Conservation (phyloP, 1,284 basidiomycete species). For the Fomes fomentarius region DNA sequence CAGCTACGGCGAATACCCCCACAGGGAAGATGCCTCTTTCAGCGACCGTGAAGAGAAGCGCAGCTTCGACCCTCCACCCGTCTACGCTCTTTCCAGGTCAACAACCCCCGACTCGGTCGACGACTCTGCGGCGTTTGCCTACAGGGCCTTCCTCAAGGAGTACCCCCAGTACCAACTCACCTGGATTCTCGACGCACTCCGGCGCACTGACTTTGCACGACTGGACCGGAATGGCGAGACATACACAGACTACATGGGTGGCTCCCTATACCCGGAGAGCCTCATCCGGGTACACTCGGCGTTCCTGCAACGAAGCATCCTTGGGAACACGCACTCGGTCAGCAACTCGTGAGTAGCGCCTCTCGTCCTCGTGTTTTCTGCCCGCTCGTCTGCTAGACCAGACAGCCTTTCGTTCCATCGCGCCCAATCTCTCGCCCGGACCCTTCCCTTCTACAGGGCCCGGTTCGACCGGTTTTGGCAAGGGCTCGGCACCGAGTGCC, state of each 20-base stretch:
- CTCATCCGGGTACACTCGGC: conserved; percentile 69
- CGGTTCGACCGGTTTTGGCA: conserved; percentile 9
- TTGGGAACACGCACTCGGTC: conserved; percentile 83
- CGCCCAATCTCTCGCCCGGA: background rate
- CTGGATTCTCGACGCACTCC: conserved; percentile 62
- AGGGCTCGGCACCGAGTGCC: conserved; percentile 20
- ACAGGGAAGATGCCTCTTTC: conserved; percentile 23
- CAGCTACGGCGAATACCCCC: conserved; percentile 24
- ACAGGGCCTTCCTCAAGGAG: conserved; percentile 40
- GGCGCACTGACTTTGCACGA: conserved; percentile 68
- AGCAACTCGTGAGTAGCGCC: conserved; percentile 61
- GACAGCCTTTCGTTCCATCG: background rate
- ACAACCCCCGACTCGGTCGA: conserved; percentile 33
- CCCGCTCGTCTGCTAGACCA: too few relatives aligned
- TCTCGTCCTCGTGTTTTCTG: conserved; percentile 3
- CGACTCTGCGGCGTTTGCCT: conserved; percentile 32
- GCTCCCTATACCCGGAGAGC: conserved; percentile 74
- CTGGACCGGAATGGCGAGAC: conserved; percentile 65
- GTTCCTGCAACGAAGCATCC: conserved; percentile 64
- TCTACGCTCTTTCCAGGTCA: conserved; percentile 28
- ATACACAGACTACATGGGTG: conserved; percentile 86
- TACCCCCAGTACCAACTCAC: conserved; percentile 44
- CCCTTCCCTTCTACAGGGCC: background rate
- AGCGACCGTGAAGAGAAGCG: conserved; percentile 33
- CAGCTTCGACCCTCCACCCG: conserved; percentile 34